Conservation (phyloP, 164 flowering plant genomes). For the Echeveria elegans region DNA sequence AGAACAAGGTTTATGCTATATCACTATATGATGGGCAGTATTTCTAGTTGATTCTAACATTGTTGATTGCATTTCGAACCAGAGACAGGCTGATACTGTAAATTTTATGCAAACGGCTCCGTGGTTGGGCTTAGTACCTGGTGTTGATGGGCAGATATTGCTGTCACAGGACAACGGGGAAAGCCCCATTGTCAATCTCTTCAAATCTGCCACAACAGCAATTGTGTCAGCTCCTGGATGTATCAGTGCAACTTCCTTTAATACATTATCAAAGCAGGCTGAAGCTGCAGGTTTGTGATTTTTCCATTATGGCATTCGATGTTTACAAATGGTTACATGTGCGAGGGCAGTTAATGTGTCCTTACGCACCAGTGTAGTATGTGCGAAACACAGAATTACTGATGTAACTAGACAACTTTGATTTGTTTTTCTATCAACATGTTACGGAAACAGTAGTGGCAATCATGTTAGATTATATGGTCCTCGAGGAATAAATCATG, state of each 20-base stretch:
- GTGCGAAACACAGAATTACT: no score
- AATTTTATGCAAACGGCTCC: slow-evolving; percentile 94
- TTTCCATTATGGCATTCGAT: not conserved
- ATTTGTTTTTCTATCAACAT: no score
- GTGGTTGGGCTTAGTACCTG: slow-evolving; percentile 90
- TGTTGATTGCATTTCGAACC: slow-evolving; percentile 17
- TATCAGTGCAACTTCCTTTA: slow-evolving; percentile 49
- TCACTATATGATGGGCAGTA: no score
- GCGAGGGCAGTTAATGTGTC: not conserved
- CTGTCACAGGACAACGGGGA: slow-evolving; percentile 60
- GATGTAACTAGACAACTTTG: no score
- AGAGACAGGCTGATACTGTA: slow-evolving; percentile 83
- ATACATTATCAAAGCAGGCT: slow-evolving; percentile 85
- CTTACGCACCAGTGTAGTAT: no score
- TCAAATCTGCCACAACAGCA: slow-evolving; percentile 68
- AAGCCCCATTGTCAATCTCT: slow-evolving; percentile 75
- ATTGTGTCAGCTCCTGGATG: slow-evolving; percentile 46
- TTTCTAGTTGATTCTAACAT: slow-evolving; percentile 5
- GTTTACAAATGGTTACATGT: not conserved
- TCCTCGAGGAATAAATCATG: no score
- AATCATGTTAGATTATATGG: no score
- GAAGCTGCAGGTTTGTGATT: slow-evolving; percentile 88
- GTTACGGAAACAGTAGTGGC: no score
- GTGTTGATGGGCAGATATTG: slow-evolving; percentile 71
- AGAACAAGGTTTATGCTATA: not conserved